Base-by-base conservation (phyloP, 129 eudicot species). In the Artemisia argyi region DNA sequence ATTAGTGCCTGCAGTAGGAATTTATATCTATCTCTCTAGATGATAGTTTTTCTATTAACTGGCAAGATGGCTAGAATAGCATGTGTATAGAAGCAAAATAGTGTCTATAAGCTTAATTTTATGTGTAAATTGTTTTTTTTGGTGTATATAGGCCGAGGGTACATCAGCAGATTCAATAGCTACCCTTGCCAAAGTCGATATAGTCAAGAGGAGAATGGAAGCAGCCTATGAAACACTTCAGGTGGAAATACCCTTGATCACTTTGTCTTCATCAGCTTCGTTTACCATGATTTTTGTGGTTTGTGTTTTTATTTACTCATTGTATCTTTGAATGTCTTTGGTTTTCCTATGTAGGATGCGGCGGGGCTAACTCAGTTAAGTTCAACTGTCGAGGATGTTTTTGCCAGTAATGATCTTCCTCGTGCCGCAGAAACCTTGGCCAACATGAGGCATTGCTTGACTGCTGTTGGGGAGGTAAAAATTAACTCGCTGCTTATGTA, bases 331-430 rank as follows among this genome's bases (percentile, higher is more conserved):
- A 62, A 26, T n/a, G 46, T 74, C 53, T 62, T 68, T 26, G 44
- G 48, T 4, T 17, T 1, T 58, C 26, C 0, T 78, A 57, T 86
- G 63, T 79, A 95, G 99, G 99, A 95, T 85, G 99, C 99, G 56
- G 99, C 99, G 9, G 99, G 99, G 57, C 81, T 95, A 76, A 91
- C 99, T 48, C 99, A 95, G 59, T 82, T 95, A 76, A 95, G 99
- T 80, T 91, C 97, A 44, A 95, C 99, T 18, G 99, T 95, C 65
- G 99, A 95, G 84, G 99, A 95, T 58, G 99, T 95, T 66, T 95
- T 95, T 84, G 91, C 97, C 49, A 95, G 96, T 65, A 96, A 96
- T 46, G 97, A 95, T 84, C 99, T 95, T 82, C 96, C 99, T n/a
- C 96, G 94, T 22, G 99, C 96, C 49, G 99, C 99, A 52, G 97